Evolutionary conservation across 106 monocot genomes (phyloP), one percentile per base, ranked within the genome.

Genomic region (Platanthera zijinensis): DNA sequence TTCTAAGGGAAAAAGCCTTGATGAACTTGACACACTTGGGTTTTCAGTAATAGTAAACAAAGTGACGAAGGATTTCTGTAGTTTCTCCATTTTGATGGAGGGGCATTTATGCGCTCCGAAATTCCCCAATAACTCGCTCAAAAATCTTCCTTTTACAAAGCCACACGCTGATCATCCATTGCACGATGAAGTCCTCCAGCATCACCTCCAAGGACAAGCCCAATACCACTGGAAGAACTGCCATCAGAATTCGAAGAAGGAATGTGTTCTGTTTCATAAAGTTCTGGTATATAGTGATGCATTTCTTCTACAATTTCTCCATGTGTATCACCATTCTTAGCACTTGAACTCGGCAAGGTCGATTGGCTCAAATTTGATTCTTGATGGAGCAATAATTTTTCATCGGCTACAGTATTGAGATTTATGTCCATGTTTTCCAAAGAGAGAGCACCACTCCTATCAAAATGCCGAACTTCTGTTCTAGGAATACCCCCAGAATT

Each of bases 71-170:
- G 49, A 39, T 77, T 74, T 7, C 51, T 47, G 11, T 75, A 52
- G 62, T 68, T 80, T 50, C 48, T 84, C 73, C 83, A 71, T 52
- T 83, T 77, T 77, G 76, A 30, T 72, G 74, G 30, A 75, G 77
- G 77, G 51, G 11, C 9, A 83, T 46, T 90, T 76, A 76, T 82
- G 79, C 83, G 80, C 46, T 68, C 28, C 72, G 93, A 93, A 72
- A 73, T 57, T 85, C 88, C 10, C 86, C 90, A 47, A 74, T 30
- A 67, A 80, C 62, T 63, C 88, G 85, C 74, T 95, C 95, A 46
- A 89, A 84, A 71, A 75, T 95, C 78, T 95, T 95, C 57, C 95
- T 89, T 71, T 95, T 95, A 64, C 89, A 89, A 89, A 21, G 84
- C 83, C 71, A 84, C 30, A 10, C 84, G 73, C 18, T 81, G 81